These are phyloP conservation scores for Liriodendron chinense DNA, from an alignment of 164 flowering plant species.

Conservation along the genomic window DNA sequence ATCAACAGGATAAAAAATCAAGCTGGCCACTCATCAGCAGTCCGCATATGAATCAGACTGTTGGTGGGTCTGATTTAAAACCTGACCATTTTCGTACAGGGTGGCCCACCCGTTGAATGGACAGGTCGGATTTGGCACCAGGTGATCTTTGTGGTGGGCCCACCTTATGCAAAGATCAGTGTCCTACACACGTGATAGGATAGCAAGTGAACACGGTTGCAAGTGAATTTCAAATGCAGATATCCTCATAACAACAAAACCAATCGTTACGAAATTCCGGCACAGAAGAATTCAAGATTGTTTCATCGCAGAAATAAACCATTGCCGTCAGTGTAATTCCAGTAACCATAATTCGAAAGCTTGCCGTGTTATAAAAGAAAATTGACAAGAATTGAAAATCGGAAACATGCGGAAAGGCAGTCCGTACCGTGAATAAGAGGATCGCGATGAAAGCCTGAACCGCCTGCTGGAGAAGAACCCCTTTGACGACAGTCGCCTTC, in stretches of 20 bases:
- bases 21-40: too few relatives aligned
- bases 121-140: background rate
- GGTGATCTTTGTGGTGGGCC: background rate
- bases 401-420: background rate
- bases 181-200: background rate
- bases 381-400: background rate
- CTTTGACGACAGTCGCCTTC: constrained; percentile 66
- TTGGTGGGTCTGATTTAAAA: background rate
- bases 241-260: background rate
- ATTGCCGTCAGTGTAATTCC: background rate
- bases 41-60: background rate
- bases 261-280: background rate
- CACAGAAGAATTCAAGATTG: background rate
- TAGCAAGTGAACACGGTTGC: background rate
- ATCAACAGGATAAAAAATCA: too few relatives aligned
- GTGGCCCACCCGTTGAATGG: background rate
- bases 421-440: constrained; percentile 74
- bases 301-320: background rate
- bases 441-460: constrained; percentile 79
- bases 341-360: background rate
- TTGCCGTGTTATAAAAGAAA: too few relatives aligned
- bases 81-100: background rate
- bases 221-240: background rate
- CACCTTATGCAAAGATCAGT: background rate
- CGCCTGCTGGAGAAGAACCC: constrained; percentile 82